phyloP scores from a whole-genome alignment of 169 alveolate species.

The Babesia caballi region DNA sequence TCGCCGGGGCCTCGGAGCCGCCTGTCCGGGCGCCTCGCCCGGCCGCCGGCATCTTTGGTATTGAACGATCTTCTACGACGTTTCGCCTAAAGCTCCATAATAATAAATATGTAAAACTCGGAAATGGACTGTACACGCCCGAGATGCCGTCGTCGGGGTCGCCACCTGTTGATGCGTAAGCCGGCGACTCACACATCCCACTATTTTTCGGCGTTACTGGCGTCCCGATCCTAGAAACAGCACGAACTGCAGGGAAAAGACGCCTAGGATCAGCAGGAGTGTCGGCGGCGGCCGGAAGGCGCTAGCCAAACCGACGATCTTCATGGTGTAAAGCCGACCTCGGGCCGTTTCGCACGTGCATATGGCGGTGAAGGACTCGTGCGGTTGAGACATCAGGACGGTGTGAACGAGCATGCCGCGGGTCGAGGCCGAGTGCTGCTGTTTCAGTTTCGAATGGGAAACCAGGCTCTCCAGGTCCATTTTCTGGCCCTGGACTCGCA shows the following conservation, averaged over 20 bases:
- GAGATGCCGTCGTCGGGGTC: not conserved
- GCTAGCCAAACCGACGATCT: not conserved
- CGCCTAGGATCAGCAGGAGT: not conserved
- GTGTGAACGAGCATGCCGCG: slow-evolving; percentile 1
- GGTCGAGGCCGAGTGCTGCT: not conserved
- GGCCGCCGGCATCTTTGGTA: not conserved
- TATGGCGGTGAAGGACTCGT: not conserved
- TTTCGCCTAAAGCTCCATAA: too few species aligned
- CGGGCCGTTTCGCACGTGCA: slow-evolving; percentile 14
- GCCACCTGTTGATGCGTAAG: not conserved
- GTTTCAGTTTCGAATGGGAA: not conserved
- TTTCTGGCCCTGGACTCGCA: not conserved
- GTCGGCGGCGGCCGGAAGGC: not conserved
- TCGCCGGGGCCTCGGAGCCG: not conserved
- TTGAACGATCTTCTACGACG: too few species aligned
- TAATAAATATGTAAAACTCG: too few species aligned
- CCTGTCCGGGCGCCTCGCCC: not conserved
- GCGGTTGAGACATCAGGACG: not conserved
- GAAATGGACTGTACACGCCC: not conserved
- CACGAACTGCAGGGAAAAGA: not conserved
- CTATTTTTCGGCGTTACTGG: too few species aligned
- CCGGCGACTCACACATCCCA: not conserved
- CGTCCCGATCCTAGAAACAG: not conserved
- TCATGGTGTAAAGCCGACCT: slow-evolving; percentile 1
- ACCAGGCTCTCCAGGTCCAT: not conserved